Conservation (phyloP, 1,284 basidiomycete species). For the Agaricales sp. region DNA sequence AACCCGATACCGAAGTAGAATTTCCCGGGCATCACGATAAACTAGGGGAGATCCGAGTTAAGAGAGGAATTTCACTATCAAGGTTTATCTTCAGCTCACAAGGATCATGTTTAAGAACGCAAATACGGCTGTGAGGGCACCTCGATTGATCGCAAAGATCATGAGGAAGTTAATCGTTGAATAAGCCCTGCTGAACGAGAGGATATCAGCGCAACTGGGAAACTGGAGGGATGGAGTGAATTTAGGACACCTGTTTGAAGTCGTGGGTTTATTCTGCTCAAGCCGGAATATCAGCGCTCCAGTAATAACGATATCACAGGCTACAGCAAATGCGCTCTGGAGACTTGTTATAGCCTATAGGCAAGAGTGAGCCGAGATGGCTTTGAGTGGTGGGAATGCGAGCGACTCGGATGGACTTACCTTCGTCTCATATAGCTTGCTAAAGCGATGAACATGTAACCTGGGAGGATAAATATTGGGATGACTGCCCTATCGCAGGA, state of each 20-base stretch:
- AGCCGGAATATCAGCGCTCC: not conserved
- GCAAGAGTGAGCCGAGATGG: no score
- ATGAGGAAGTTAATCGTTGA: not conserved
- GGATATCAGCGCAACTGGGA: no score
- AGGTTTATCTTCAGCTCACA: not conserved
- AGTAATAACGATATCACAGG: not conserved
- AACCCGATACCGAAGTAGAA: not conserved
- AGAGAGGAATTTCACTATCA: not conserved
- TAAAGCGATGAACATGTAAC: no score
- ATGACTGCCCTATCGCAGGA: no score
- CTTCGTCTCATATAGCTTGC: no score
- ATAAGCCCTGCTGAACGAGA: not conserved
- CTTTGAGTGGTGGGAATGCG: no score
- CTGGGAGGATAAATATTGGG: no score
- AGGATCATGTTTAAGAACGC: not conserved
- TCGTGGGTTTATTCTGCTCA: not conserved
- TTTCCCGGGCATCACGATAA: not conserved
- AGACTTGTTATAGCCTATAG: not conserved
- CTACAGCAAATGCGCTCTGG: not conserved
- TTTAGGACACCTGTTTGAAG: not conserved
- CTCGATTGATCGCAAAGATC: not conserved
- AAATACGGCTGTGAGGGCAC: not conserved
- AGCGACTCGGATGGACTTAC: no score
- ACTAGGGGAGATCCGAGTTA: not conserved
- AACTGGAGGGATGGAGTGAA: no score